Percentiles rank a stretch among this genome's conserved stretches.
phyloP scores from a whole-genome alignment of 768 basidiomycete genomes.

The Trametes villosa region DNA sequence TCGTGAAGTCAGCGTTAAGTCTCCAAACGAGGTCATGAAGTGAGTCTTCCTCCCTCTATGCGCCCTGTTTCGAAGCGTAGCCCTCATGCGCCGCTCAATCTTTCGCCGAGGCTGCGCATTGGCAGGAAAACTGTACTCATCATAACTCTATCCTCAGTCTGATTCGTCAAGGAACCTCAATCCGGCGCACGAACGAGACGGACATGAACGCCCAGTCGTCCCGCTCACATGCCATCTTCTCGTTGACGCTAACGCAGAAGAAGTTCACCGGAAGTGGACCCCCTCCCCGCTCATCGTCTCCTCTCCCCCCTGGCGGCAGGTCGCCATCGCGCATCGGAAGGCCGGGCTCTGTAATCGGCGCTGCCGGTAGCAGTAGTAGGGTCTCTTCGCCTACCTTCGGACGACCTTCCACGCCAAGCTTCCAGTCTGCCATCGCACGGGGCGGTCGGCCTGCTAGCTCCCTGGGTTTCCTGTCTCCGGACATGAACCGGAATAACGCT shows the following conservation, averaged over 20 bases:
- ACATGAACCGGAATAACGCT: constrained; percentile 38
- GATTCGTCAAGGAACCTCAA: constrained; percentile 86
- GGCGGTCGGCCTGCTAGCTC: constrained; percentile 80
- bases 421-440: constrained; percentile 71
- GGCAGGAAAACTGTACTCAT: constrained; percentile 1
- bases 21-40: constrained; percentile 89
- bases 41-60: constrained; percentile 42
- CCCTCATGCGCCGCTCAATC: too few species aligned
- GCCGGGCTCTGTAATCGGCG: constrained; percentile 75
- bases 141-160: constrained; percentile 52
- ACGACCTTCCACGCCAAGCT: constrained; percentile 80
- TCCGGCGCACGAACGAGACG: constrained; percentile 94
- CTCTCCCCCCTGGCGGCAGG: constrained; percentile 72
- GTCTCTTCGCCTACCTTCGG: constrained; percentile 82
- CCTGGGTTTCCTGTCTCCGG: constrained; percentile 67
- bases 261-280: constrained; percentile 73
- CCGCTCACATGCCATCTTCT: constrained; percentile 98
- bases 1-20: constrained; percentile 88
- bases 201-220: constrained; percentile 99
- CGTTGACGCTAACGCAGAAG: constrained; percentile 90
- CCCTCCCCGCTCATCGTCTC: constrained; percentile 78
- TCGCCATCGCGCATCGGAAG: constrained; percentile 80
- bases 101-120: too few species aligned
- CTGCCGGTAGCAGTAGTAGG: constrained; percentile 44
- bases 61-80: background rate